Conservation (phyloP, 2,329 filamentous ascomycete species). For the Metarhizium anisopliae region DNA sequence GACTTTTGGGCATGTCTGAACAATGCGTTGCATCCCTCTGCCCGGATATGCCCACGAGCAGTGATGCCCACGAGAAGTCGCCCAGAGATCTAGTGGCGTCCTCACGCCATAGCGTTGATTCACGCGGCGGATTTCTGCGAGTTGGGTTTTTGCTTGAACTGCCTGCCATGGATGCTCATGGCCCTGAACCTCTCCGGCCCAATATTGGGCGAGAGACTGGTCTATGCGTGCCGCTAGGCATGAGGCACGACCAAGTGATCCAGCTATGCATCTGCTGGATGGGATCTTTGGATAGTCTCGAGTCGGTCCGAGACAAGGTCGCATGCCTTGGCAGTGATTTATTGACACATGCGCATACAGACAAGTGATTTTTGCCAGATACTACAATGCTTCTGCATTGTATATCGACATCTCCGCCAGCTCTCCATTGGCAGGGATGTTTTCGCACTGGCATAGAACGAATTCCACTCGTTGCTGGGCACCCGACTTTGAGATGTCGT, state of each 20-base stretch:
- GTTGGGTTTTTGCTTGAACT: neutral
- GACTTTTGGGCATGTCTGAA: neutral
- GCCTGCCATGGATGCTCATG: neutral
- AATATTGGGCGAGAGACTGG: neutral
- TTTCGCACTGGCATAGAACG: conserved; percentile 48
- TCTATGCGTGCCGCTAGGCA: neutral
- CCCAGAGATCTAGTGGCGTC: neutral
- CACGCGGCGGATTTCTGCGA: neutral
- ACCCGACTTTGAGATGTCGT: conserved; percentile 46
- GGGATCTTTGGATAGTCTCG: neutral
- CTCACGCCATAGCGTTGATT: neutral
- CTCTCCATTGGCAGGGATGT: conserved; percentile 39
- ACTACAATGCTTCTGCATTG: conserved; percentile 20
- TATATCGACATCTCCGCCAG: conserved; percentile 41
- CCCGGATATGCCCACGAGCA: too few species aligned
- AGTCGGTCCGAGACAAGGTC: neutral
- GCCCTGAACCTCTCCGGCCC: neutral
- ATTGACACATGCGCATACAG: neutral
- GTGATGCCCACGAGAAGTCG: too few species aligned
- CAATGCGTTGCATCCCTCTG: neutral
- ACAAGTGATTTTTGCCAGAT: conserved; percentile 23
- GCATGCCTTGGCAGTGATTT: neutral
- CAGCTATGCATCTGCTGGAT: neutral
- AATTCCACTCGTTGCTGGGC: conserved; percentile 45
- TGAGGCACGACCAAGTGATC: neutral